Evolutionary conservation across 1,139 yeast genomes (phyloP), one percentile per base, ranked within the genome.

Genomic region (Hansenula anomala): DNA sequence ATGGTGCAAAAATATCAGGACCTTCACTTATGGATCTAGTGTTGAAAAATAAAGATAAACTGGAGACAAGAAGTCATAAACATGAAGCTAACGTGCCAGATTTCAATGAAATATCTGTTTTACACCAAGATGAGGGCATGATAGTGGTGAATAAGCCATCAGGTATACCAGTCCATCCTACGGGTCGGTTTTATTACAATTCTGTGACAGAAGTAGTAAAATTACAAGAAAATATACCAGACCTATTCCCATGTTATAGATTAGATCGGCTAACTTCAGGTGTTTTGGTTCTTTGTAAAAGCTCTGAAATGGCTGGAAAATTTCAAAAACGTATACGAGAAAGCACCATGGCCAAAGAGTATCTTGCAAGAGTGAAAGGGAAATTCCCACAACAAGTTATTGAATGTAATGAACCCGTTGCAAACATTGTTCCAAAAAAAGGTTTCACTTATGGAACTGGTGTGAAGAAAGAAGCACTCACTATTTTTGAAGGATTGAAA

Each of bases 141-240:
- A 43, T 86, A 4, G 87, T 86, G 16, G 67, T 85, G 2, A 70
- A 81, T 55, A 86, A 86, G 52, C 95, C 95, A 0, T 64, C 76
- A 10, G 95, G 95, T 0, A 64, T 85, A 1, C 94, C 95, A 0
- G 80, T 86, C 1, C 95, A 86, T 58, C 95, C 95, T 0, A 76
- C 86, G 0, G 87, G 88, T 4, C 72, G 72, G 39, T 85, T 76
- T 53, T 63, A 64, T 44, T 71, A 69, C 49, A 83, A 86, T 51
- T 69, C 87, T 0, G 55, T 84, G 18, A 74, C 81, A 0, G 87
- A 82, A 54, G 65, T 81, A 0, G 47, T 82, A 38, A 71, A 73
- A 44, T 49, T 56, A 17, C 75, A 75, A 36, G 45, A 59, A 26
- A 49, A 53, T 0, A 45, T 66, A 3, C 55, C 52, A 3, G 52